A percentile compares a stretch with the other conserved stretches of the same genome.
Conservation (phyloP, 257 asterid species). For the Nicotiana tabacum region DNA sequence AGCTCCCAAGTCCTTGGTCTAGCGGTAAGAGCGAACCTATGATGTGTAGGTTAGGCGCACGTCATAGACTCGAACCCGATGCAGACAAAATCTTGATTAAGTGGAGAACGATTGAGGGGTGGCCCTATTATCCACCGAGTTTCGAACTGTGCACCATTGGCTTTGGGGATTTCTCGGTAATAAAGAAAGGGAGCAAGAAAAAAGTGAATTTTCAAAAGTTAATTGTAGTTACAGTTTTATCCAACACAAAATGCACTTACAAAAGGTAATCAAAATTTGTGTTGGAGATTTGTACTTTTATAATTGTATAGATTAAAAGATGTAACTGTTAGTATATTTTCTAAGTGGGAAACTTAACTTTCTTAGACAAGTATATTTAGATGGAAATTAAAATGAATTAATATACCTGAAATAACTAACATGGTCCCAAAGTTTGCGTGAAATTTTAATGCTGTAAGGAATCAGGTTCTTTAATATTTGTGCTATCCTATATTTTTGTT, state of each 20-base stretch:
- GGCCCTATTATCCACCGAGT: background rate
- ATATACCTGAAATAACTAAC: background rate
- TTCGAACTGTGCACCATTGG: background rate
- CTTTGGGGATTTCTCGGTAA: background rate
- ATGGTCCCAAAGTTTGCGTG: background rate
- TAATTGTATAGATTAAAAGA: background rate
- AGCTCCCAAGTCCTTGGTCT: background rate
- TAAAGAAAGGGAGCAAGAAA: background rate
- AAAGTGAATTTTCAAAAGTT: background rate
- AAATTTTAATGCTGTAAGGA: background rate
- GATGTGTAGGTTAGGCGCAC: background rate
- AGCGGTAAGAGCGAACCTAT: background rate
- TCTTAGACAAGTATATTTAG: background rate
- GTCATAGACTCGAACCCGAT: no score
- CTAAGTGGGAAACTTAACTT: background rate
- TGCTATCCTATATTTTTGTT: background rate
- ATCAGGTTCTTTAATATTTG: background rate
- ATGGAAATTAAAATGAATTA: background rate
- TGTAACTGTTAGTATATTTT: background rate
- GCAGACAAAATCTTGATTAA: background rate
- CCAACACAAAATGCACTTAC: background rate
- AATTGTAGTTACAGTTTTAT: background rate
- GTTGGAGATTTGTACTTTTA: background rate
- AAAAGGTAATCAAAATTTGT: background rate
- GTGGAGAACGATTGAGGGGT: background rate